Evolutionary conservation across 768 basidiomycete species (phyloP).

Genomic region (Coprinopsis marcescibilis): DNA sequence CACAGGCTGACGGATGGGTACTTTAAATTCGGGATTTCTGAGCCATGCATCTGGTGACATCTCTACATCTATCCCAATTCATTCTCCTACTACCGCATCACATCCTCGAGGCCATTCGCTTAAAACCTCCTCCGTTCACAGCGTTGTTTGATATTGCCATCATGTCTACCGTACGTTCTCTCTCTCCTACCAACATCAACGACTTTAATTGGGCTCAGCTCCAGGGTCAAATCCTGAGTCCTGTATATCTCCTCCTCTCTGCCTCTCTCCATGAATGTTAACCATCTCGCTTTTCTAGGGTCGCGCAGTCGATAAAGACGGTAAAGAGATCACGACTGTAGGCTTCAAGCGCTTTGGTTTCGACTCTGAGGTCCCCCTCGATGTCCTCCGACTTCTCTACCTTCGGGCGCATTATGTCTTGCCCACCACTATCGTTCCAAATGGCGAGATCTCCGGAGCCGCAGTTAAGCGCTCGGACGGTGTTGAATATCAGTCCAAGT

Average conservation of each 20-base stretch:
- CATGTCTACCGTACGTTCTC: constrained; percentile 22
- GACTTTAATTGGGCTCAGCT: constrained; percentile 3
- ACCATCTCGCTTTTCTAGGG: constrained; percentile 35
- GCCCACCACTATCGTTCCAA: constrained; percentile 37
- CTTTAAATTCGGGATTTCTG: too few species aligned
- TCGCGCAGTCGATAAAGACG: constrained; percentile 66
- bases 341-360: constrained; percentile 87
- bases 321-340: constrained; percentile 69
- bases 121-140: too few species aligned
- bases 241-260: not conserved
- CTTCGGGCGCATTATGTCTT: constrained; percentile 74
- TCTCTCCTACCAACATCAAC: constrained; percentile 5
- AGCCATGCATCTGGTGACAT: too few species aligned
- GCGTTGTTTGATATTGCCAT: constrained; percentile 6
- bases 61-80: too few species aligned
- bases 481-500: constrained; percentile 70
- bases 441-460: constrained; percentile 32
- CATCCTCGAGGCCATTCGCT: too few species aligned
- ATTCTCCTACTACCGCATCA: too few species aligned
- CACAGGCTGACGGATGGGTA: too few species aligned
- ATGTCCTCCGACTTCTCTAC: constrained; percentile 82
- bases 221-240: not conserved
- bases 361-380: constrained; percentile 76
- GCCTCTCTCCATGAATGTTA: not conserved
- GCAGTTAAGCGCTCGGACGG: constrained; percentile 31